Evolutionary conservation across 169 alveolate species (phyloP).

Genomic region (Eimeria acervulina): DNA sequence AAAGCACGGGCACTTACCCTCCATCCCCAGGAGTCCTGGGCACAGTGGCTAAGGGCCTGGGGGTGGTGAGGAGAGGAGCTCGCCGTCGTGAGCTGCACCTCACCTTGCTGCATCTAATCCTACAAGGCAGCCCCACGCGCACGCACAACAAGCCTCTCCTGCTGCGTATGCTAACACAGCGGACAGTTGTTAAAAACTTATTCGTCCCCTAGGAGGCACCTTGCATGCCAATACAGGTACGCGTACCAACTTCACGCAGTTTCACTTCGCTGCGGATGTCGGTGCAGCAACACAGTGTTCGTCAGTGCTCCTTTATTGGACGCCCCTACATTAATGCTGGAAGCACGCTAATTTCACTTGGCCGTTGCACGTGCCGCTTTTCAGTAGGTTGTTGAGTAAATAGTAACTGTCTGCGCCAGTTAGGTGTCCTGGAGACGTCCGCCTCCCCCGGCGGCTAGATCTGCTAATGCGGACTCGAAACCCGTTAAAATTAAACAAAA

Average conservation of each 20-base stretch:
- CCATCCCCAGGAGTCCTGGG: neutral
- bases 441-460: neutral
- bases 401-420: neutral
- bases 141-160: neutral
- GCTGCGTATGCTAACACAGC: neutral
- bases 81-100: neutral
- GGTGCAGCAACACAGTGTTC: neutral
- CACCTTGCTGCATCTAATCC: neutral
- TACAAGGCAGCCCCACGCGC: neutral
- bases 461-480: neutral
- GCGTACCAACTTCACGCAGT: neutral
- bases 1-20: neutral
- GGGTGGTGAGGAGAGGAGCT: neutral
- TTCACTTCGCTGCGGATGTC: neutral
- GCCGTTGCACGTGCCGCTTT: neutral
- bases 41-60: neutral
- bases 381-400: neutral
- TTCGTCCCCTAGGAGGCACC: neutral
- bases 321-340: neutral
- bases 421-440: neutral
- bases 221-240: neutral
- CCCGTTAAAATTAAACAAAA: neutral
- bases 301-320: neutral
- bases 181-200: neutral
- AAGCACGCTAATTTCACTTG: neutral